These are phyloP conservation scores for Neonectria magnoliae DNA, from an alignment of 2,329 filamentous ascomycete species.

Conservation along the genomic window DNA sequence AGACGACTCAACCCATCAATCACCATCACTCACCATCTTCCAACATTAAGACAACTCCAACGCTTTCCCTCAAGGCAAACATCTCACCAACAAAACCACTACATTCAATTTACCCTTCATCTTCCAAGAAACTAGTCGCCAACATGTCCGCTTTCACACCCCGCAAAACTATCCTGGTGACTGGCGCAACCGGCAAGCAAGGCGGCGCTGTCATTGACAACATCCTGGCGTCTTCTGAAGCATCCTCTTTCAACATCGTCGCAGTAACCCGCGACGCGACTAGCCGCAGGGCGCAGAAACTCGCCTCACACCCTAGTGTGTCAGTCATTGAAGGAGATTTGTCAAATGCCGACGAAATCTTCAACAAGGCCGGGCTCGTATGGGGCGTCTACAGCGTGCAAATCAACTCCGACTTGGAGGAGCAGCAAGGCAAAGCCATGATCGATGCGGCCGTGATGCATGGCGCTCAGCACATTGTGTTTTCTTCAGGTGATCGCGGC, in stretches of 20 bases:
- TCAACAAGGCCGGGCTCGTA: conserved; percentile 12
- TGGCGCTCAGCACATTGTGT: conserved; percentile 66
- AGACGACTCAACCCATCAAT: background rate
- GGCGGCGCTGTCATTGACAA: conserved; percentile 22
- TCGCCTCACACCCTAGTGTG: conserved; percentile 17
- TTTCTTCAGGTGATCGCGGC: conserved; percentile 68
- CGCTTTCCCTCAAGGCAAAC: background rate
- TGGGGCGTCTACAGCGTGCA: conserved; percentile 23
- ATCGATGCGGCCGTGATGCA: conserved; percentile 62
- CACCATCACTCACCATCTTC: background rate
- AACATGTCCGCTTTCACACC: background rate
- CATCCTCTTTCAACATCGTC: conserved; percentile 13
- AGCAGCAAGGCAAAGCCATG: conserved; percentile 61
- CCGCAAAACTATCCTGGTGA: conserved; percentile 17
- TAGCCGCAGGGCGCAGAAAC: conserved; percentile 12
- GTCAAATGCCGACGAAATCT: conserved; percentile 17
- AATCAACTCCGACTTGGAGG: conserved; percentile 32
- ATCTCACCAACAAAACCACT: too few relatives aligned
- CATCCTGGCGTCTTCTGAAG: conserved; percentile 8
- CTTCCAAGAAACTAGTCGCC: background rate
- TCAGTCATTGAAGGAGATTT: conserved; percentile 16
- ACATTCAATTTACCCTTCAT: background rate
- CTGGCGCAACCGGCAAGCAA: conserved; percentile 27
- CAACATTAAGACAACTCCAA: background rate
- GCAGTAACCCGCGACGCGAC: conserved; percentile 21